Percentiles rank a stretch among this genome's conserved stretches.
These are phyloP conservation scores for Straminergon stramineum DNA, from an alignment of 225 moss, liverwort and hornwort species.

Conservation along the genomic window DNA sequence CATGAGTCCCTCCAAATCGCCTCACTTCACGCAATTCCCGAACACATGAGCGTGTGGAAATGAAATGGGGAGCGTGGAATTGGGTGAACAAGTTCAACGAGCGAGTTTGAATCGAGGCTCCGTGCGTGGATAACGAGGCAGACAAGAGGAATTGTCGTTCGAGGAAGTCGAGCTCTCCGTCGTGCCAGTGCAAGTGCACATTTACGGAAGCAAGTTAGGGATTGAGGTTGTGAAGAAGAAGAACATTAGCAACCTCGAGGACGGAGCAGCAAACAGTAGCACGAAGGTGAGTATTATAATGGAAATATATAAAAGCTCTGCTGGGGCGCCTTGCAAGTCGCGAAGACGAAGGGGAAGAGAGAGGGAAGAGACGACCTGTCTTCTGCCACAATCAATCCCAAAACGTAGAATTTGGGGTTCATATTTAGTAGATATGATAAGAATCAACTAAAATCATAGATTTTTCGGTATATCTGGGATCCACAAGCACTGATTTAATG, in stretches of 20 bases:
- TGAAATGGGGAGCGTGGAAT: neutral
- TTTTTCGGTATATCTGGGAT: too few relatives aligned
- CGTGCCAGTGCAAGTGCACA: neutral
- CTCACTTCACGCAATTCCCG: neutral
- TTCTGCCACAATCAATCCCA: neutral
- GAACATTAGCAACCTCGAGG: neutral
- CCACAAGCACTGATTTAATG: too few relatives aligned
- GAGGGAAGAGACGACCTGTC: constrained; percentile 3
- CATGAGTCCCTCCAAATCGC: neutral
- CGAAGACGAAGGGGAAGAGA: neutral
- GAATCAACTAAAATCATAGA: too few relatives aligned
- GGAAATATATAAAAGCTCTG: neutral
- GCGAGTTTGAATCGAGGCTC: neutral
- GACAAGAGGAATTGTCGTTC: neutral
- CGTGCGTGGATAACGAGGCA: neutral
- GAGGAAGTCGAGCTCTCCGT: too few relatives aligned
- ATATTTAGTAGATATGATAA: rapidly evolving
- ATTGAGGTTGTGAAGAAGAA: neutral
- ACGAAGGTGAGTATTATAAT: neutral
- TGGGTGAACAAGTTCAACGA: neutral
- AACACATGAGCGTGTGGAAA: neutral
- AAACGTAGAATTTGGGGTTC: neutral
- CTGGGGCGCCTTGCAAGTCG: neutral
- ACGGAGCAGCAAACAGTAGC: neutral
- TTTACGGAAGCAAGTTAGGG: neutral